Evolutionary conservation across 2,329 filamentous ascomycete genomes (phyloP).

Genomic region (Alternaria viburni): DNA sequence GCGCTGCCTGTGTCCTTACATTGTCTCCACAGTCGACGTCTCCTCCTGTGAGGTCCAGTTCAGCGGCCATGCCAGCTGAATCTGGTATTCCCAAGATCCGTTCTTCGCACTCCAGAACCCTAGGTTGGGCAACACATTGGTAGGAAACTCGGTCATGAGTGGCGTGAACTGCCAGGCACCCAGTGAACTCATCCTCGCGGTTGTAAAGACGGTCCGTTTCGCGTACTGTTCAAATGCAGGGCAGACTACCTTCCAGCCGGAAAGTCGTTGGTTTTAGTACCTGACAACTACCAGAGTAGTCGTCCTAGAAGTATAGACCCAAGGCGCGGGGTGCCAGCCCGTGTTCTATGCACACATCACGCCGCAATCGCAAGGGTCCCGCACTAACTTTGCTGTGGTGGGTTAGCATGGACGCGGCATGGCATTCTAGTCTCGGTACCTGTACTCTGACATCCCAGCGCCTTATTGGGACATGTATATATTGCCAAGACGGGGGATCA

Average conservation of each 20-base stretch:
- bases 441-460: slow-evolving; percentile 8
- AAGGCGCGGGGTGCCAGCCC: slow-evolving; percentile 8
- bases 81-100: slow-evolving; percentile 43
- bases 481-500: slow-evolving; percentile 3
- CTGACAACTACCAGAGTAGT: neutral
- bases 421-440: slow-evolving; percentile 13
- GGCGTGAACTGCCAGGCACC: slow-evolving; percentile 39
- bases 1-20: slow-evolving; percentile 25
- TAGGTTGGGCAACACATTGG: slow-evolving; percentile 36
- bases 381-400: slow-evolving; percentile 1
- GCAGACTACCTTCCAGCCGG: neutral
- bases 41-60: slow-evolving; percentile 39
- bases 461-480: slow-evolving; percentile 6
- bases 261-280: slow-evolving; percentile 3
- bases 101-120: slow-evolving; percentile 40
- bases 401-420: slow-evolving; percentile 12
- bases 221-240: neutral
- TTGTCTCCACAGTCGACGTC: slow-evolving; percentile 34
- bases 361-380: slow-evolving; percentile 6
- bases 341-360: slow-evolving; percentile 7
- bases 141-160: slow-evolving; percentile 29
- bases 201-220: neutral
- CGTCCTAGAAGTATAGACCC: neutral
- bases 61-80: slow-evolving; percentile 42
- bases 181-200: slow-evolving; percentile 22